Base-by-base conservation (phyloP, 495 filamentous ascomycete genomes). In the Penicillium riverlandense region DNA sequence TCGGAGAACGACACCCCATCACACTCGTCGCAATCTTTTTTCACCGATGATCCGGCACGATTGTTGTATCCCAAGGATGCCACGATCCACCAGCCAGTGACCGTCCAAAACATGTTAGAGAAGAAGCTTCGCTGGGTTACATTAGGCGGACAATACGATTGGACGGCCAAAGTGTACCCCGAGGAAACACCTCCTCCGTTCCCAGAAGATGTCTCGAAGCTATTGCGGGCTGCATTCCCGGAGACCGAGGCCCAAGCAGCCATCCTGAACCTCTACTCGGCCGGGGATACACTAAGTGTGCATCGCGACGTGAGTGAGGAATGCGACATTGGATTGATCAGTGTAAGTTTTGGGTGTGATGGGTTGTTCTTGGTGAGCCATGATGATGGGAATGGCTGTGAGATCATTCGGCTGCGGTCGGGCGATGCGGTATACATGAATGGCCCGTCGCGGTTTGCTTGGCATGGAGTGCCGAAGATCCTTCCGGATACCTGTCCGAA, bases 131-230 rank as follows among this genome's bases (percentile, higher is more conserved):
- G 88, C 37, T 96, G 91, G 92, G 76, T 95, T 11, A 96, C 91
- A 6, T 74, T 97, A 9, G 92, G 91, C 27, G 89, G 87, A 0
- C 90, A 96, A 55, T 95, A 97, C 64, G 84, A 97, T 63, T 96
- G 91, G 91, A 90, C 88, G 2, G 71, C 75, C 31, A 89, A 94
- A 55, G 64, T 74, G 27, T 96, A 96, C 58, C 88, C 90, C 0
- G 53, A 61, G 2, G 74, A 72, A 38, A 46, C 48, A 1, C 83
- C 88, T n/a, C 85, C 86, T 3, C 46, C 55, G 2, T 95, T 96
- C 49, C 91, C 91, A 4, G 34, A 47, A 4, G 89, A 96, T 55
- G 75, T 92, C 45, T 77, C 76, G 5, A 53, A 49, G 1, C 72
- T 94, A 16, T 54, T 95, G 9, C 69, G 74, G 12, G 62, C 66